Evolutionary conservation across 106 monocot species (phyloP).

Genomic region (Ottelia alismoides): DNA sequence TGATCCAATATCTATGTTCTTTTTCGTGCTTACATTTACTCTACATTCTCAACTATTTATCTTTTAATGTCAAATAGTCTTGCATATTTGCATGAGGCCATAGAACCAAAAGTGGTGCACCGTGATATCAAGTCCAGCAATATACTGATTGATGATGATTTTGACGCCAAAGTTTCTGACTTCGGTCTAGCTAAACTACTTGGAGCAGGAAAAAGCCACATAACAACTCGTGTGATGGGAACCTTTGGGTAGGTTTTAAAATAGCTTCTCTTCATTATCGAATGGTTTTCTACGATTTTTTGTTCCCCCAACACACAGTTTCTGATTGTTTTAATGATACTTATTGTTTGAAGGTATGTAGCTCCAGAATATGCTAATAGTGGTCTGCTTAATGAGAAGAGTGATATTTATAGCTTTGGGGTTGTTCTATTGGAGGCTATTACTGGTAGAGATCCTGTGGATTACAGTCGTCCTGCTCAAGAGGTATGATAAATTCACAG

Average conservation of each 20-base stretch:
- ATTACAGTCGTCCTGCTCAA: slow-evolving; percentile 69
- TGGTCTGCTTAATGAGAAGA: slow-evolving; percentile 90
- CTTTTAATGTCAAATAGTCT: slow-evolving; percentile 37
- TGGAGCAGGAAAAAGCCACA: slow-evolving; percentile 65
- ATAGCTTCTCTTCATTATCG: background rate
- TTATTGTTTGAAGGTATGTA: slow-evolving; percentile 59
- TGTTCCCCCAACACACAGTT: background rate
- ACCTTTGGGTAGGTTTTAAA: slow-evolving; percentile 41
- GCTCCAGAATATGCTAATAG: slow-evolving; percentile 98
- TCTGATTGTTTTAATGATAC: background rate
- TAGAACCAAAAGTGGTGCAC: slow-evolving; percentile 71
- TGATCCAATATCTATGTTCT: background rate
- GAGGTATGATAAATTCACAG: slow-evolving; percentile 66
- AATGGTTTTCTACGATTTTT: background rate
- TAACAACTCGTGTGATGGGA: slow-evolving; percentile 63
- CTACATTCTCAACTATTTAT: no score
- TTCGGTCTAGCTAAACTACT: slow-evolving; percentile 67
- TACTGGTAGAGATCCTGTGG: slow-evolving; percentile 94
- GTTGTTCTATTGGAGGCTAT: slow-evolving; percentile 83
- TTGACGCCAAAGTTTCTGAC: slow-evolving; percentile 57
- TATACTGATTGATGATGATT: slow-evolving; percentile 56
- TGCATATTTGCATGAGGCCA: slow-evolving; percentile 61
- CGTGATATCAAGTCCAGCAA: slow-evolving; percentile 68
- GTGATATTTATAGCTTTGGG: slow-evolving; percentile 95
- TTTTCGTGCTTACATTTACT: background rate